Evolutionary conservation across 192 early-diverging fungal genomes (phyloP).

Genomic region (Coemansia sp.): DNA sequence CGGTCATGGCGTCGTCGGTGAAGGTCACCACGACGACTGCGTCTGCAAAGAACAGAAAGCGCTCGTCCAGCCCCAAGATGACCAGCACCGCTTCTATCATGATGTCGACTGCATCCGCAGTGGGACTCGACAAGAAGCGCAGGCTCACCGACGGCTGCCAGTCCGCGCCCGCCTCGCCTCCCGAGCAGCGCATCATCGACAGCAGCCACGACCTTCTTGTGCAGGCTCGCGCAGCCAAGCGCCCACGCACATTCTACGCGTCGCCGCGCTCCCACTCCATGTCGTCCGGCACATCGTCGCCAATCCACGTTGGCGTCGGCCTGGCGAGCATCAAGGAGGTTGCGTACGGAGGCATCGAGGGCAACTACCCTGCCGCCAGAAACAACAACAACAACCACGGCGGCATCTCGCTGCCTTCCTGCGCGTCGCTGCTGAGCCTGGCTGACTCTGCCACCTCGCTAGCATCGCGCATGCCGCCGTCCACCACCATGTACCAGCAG

Average conservation of each 20-base stretch:
- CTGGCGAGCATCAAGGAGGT: constrained; percentile 9
- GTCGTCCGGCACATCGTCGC: constrained; percentile 17
- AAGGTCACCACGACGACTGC: background rate
- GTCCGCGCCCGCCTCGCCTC: constrained; percentile 50
- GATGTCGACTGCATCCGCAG: background rate
- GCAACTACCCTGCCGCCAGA: background rate
- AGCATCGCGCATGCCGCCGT: background rate
- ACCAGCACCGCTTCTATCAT: constrained; percentile 1
- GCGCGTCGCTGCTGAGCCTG: constrained; percentile 52
- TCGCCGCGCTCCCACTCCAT: constrained; percentile 25
- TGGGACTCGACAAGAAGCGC: constrained; percentile 36
- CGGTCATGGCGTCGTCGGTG: constrained; percentile 21
- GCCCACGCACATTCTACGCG: constrained; percentile 37
- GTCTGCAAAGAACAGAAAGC: constrained; percentile 11
- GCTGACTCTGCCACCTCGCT: constrained; percentile 22
- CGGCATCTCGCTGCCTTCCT: constrained; percentile 46
- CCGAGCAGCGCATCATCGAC: constrained; percentile 24
- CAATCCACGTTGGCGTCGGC: constrained; percentile 6
- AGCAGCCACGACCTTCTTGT: background rate
- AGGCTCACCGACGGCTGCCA: constrained; percentile 40
- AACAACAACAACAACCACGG: background rate
- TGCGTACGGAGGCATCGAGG: background rate
- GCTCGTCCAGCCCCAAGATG: constrained; percentile 8
- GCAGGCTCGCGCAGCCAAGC: constrained; percentile 32
- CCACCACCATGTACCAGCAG: constrained; percentile 4